Conservation (phyloP, 2,329 filamentous ascomycete genomes). For the Sarocladiaceae sp. region DNA sequence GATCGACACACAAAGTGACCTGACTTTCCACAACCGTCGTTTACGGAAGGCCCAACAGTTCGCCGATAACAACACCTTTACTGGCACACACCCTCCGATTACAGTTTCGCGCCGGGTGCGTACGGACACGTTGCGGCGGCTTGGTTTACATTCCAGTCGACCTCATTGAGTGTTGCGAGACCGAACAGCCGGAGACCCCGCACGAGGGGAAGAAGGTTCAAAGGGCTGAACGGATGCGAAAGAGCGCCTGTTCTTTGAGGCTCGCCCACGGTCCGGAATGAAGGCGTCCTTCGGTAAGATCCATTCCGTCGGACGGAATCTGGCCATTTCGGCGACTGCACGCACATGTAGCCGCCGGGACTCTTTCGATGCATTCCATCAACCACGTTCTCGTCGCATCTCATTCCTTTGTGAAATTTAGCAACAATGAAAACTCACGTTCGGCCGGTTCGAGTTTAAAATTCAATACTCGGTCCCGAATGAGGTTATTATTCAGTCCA, state of each 20-base stretch:
- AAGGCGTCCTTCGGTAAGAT: neutral
- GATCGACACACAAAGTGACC: neutral
- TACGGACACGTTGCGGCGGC: neutral
- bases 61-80: too few species aligned
- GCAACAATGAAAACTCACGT: too few species aligned
- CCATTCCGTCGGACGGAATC: neutral
- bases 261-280: neutral
- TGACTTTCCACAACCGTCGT: neutral
- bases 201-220: too few species aligned
- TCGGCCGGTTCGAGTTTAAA: too few species aligned
- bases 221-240: too few species aligned
- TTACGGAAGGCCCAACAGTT: too few species aligned
- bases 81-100: neutral
- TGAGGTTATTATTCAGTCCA: neutral
- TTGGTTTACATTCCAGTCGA: neutral
- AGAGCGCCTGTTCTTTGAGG: neutral
- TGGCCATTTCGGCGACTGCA: neutral
- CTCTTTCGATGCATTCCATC: neutral
- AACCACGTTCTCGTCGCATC: neutral
- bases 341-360: too few species aligned
- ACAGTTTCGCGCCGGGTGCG: too few species aligned
- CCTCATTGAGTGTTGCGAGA: too few species aligned
- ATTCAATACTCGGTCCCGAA: neutral
- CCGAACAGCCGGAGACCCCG: slow-evolving; percentile 5
- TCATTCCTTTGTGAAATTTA: neutral